Percentiles rank a stretch among this genome's conserved stretches.
These are phyloP conservation scores for Gossypium trilobum DNA, from an alignment of 441 rosid genomes.

Conservation along the genomic window DNA sequence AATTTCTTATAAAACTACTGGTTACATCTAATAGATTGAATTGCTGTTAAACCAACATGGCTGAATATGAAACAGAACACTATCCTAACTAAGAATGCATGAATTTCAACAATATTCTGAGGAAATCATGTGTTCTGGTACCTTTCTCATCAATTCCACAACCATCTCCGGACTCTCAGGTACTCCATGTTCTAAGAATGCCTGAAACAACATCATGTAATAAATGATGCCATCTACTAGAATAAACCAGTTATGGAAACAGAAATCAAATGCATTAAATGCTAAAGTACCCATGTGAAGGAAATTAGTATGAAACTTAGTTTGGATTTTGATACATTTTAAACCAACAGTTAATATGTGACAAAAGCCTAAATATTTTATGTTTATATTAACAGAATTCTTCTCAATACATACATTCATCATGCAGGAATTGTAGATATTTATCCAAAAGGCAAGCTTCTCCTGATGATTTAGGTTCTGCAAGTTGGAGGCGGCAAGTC, in stretches of 20 bases:
- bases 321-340: neutral
- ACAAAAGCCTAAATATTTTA: neutral
- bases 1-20: neutral
- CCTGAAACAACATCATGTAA: constrained; percentile 31
- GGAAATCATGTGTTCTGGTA: constrained; percentile 8
- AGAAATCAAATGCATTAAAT: neutral
- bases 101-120: neutral
- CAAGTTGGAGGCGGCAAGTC: constrained; percentile 43
- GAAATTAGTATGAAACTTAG: neutral
- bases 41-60: neutral
- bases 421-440: constrained; percentile 74
- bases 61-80: neutral
- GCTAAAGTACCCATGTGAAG: neutral
- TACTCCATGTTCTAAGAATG: constrained; percentile 65
- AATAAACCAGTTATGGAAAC: neutral
- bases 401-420: constrained; percentile 49
- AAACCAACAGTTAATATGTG: neutral
- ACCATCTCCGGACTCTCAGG: constrained; percentile 59
- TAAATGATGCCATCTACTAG: neutral
- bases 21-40: neutral
- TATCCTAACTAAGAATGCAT: neutral
- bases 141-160: constrained; percentile 61
- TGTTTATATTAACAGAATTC: neutral
- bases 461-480: constrained; percentile 61
- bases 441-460: constrained; percentile 91